Conservation (phyloP, 176 grass and related monocot genomes). For the Bothriochloa decipiens region DNA sequence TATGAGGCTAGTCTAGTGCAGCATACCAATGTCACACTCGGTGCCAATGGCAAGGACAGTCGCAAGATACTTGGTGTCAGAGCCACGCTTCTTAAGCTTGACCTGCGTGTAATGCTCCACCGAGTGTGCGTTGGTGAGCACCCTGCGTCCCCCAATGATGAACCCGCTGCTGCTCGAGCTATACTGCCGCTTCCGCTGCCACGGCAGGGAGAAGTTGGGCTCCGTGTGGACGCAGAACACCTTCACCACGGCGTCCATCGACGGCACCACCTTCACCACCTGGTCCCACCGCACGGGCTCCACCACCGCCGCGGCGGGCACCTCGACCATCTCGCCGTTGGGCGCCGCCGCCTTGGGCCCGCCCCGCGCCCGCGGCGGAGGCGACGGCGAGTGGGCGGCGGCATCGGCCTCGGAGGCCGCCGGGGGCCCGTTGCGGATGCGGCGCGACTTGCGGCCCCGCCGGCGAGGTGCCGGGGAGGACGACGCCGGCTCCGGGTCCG, state of each 20-base stretch:
- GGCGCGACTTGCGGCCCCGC: conserved; percentile 35
- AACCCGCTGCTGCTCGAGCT: conserved; percentile 94
- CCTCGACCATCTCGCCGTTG: conserved; percentile 24
- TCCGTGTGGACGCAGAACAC: conserved; percentile 81
- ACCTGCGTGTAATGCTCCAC: conserved; percentile 95
- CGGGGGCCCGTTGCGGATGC: conserved; percentile 42
- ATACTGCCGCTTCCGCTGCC: conserved; percentile 94
- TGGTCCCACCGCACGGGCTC: conserved; percentile 78
- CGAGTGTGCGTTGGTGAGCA: conserved; percentile 92
- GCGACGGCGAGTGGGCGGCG: background rate
- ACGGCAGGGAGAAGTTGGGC: conserved; percentile 95
- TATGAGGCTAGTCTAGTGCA: background rate
- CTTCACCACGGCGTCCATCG: conserved; percentile 97
- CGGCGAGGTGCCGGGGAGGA: conserved; percentile 27
- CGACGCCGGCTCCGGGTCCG: conserved; percentile 31
- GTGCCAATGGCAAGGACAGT: conserved; percentile 90
- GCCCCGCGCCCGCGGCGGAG: conserved; percentile 37
- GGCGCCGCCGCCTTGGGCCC: conserved; percentile 28
- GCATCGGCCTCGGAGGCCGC: conserved; percentile 35
- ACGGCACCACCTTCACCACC: conserved; percentile 71
- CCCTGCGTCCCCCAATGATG: conserved; percentile 69
- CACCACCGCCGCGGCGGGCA: background rate
- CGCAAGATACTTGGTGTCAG: conserved; percentile 89
- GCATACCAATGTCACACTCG: conserved; percentile 91
- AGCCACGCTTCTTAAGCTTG: conserved; percentile 96